A percentile compares a stretch with the other conserved stretches of the same genome.
Evolutionary conservation across 768 basidiomycete genomes (phyloP).

Genomic region (Tricholoma bakamatsutake): DNA sequence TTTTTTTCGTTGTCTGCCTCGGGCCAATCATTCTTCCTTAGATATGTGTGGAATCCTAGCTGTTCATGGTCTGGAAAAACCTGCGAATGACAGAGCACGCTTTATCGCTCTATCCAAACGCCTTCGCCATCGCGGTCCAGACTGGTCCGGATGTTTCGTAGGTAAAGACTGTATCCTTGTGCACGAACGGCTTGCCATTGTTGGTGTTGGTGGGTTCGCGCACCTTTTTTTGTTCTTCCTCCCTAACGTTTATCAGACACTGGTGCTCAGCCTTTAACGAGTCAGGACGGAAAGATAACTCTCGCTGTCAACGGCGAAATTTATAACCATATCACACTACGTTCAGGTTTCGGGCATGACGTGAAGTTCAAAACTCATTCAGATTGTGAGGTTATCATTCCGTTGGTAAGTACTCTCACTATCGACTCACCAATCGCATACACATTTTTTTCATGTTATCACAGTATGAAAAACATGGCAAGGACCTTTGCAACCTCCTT

Average conservation of each 20-base stretch:
- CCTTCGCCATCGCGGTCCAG: conserved; percentile 91
- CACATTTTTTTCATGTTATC: conserved; percentile 1
- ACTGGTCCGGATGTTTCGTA: conserved; percentile 96
- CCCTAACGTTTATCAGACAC: conserved; percentile 52
- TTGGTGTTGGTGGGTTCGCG: conserved; percentile 79
- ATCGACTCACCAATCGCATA: background rate
- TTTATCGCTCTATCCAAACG: conserved; percentile 86
- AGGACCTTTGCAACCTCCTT: conserved; percentile 68
- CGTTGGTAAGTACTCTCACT: conserved; percentile 54
- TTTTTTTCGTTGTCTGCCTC: conserved; percentile 7
- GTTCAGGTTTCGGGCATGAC: conserved; percentile 54
- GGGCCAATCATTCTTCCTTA: conserved; percentile 1
- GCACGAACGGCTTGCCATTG: conserved; percentile 95
- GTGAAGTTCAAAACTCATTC: conserved; percentile 94
- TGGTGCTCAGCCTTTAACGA: conserved; percentile 91
- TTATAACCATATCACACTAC: conserved; percentile 89
- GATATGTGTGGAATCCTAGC: conserved; percentile 92
- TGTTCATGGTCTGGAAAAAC: conserved; percentile 73
- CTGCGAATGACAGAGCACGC: conserved; percentile 59
- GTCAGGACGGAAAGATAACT: conserved; percentile 75
- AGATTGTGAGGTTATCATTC: conserved; percentile 96
- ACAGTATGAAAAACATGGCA: conserved; percentile 83
- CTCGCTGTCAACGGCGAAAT: conserved; percentile 98
- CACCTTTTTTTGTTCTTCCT: conserved; percentile 1
- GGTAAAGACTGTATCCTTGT: conserved; percentile 78